phyloP scores from a whole-genome alignment of 108 stramenopile species.

The Stephanodiscus triporus region DNA sequence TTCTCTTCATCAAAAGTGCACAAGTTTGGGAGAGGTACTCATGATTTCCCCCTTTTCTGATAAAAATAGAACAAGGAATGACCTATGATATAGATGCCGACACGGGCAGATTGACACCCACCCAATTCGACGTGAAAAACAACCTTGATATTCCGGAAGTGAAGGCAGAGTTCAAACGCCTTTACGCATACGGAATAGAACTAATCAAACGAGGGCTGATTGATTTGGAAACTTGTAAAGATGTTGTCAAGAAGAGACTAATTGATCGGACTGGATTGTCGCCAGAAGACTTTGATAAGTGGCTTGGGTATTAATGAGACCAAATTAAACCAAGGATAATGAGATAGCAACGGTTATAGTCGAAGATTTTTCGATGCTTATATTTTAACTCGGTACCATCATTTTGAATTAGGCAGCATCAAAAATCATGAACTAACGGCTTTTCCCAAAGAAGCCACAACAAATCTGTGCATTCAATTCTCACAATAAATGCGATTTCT shows the following conservation, averaged over 20 bases:
- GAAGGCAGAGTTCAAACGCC: constrained; percentile 63
- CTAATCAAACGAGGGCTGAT: constrained; percentile 61
- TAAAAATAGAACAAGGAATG: constrained; percentile 62
- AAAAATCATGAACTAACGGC: too few species aligned
- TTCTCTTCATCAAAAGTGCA: not conserved
- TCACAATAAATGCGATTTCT: not conserved
- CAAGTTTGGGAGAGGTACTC: not conserved
- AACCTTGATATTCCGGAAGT: constrained; percentile 76
- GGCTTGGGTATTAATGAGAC: constrained; percentile 68
- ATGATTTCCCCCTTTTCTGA: not conserved
- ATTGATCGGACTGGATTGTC: constrained; percentile 69
- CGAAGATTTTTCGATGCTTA: not conserved
- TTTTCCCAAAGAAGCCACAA: not conserved
- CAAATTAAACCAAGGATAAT: not conserved
- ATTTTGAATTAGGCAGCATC: too few species aligned
- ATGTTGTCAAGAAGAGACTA: constrained; percentile 59
- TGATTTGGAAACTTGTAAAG: constrained; percentile 54
- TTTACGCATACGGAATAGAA: constrained; percentile 74
- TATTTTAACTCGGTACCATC: too few species aligned
- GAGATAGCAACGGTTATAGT: too few species aligned
- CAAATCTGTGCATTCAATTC: not conserved
- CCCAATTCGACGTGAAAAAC: constrained; percentile 69
- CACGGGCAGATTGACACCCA: constrained; percentile 64
- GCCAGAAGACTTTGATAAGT: constrained; percentile 73
- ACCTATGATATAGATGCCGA: constrained; percentile 71